Conservation (phyloP, 1,284 basidiomycete genomes). For the Fomitiporia mediterranea region DNA sequence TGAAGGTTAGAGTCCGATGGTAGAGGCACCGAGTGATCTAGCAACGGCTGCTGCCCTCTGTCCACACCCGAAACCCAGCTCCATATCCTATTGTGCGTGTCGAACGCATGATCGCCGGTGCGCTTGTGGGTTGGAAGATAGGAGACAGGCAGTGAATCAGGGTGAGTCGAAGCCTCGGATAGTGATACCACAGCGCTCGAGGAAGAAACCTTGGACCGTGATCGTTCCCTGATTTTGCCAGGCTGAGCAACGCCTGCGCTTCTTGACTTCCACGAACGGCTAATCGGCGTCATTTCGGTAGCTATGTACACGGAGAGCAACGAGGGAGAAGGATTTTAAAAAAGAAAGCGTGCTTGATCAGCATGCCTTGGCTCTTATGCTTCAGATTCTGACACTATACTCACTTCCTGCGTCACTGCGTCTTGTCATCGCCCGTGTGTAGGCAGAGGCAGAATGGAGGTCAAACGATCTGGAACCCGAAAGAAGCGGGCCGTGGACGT, state of each 20-base stretch:
- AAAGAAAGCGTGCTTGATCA: background rate
- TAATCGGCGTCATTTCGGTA: slow-evolving; percentile 5
- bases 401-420: slow-evolving; percentile 1
- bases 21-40: slow-evolving; percentile 11
- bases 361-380: background rate
- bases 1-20: slow-evolving; percentile 3
- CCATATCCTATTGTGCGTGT: background rate
- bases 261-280: slow-evolving; percentile 6
- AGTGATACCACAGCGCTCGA: background rate
- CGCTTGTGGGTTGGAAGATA: background rate
- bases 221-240: background rate
- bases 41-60: slow-evolving; percentile 4
- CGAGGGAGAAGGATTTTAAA: background rate
- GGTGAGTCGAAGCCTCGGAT: background rate
- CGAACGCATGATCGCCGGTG: background rate
- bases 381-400: background rate
- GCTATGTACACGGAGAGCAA: slow-evolving; percentile 1
- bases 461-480: background rate
- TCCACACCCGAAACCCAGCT: slow-evolving; percentile 12
- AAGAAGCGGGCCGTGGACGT: background rate
- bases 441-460: background rate
- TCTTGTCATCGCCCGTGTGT: background rate
- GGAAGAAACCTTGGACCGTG: background rate
- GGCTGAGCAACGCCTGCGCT: background rate
- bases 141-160: slow-evolving; percentile 1